These are phyloP conservation scores for Acanthamoeba healyi DNA, from an alignment of 208 protist species.

Conservation along the genomic window DNA sequence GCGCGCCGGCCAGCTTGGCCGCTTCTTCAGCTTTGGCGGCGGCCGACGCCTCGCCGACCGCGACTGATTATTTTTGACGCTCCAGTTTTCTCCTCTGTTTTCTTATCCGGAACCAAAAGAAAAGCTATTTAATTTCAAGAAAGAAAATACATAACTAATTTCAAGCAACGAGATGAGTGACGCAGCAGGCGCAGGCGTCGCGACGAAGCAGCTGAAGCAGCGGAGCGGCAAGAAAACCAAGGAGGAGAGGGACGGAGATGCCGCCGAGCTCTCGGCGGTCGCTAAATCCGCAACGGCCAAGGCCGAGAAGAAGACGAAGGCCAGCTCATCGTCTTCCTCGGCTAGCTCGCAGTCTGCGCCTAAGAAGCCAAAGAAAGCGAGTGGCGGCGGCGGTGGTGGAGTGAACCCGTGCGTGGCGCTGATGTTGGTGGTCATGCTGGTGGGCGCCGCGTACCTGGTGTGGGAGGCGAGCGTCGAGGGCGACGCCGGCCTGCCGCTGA, in stretches of 20 bases:
- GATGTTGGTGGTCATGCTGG: constrained; percentile 22
- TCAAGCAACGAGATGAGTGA: not conserved
- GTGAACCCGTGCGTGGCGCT: constrained; percentile 29
- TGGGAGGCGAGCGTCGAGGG: constrained; percentile 59
- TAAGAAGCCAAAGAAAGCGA: not conserved
- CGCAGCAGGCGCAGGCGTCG: too few relatives aligned
- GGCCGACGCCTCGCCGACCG: not conserved
- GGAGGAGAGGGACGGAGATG: not conserved
- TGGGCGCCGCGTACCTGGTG: constrained; percentile 32
- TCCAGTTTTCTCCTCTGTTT: not conserved
- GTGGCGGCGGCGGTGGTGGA: not conserved
- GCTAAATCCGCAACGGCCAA: not conserved
- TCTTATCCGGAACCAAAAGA: too few relatives aligned
- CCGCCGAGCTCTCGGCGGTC: not conserved
- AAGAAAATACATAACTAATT: not conserved
- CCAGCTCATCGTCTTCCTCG: not conserved
- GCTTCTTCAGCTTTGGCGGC: not conserved
- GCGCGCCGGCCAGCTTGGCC: not conserved
- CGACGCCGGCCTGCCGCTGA: constrained; percentile 12
- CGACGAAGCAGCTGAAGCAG: too few relatives aligned
- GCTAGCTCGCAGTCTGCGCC: too few relatives aligned
- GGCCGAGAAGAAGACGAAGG: not conserved
- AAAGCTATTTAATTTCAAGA: not conserved
- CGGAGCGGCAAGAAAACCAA: not conserved
- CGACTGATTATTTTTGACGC: constrained; percentile 9